Evolutionary conservation across 345 rosid genomes (phyloP).

Genomic region (thale cress (Arabidopsis thaliana)): DNA sequence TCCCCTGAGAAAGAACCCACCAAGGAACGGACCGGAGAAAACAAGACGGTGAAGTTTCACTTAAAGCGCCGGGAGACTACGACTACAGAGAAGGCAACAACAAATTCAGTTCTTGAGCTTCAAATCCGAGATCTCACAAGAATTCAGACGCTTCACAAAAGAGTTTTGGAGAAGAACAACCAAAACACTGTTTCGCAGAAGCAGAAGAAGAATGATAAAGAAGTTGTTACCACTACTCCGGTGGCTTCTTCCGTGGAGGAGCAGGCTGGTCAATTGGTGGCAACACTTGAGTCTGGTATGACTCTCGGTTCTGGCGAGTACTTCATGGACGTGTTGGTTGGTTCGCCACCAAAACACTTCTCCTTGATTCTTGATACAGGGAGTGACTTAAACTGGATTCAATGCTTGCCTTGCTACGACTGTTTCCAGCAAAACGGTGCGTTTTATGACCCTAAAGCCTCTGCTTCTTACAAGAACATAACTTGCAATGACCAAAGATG

Average conservation of each 20-base stretch:
- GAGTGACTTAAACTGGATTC: slow-evolving; percentile 96
- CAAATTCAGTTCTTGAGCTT: slow-evolving; percentile 58
- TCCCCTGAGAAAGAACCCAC: slow-evolving; percentile 43
- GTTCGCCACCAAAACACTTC: slow-evolving; percentile 89
- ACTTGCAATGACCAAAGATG: slow-evolving; percentile 74
- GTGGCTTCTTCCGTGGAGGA: slow-evolving; percentile 5
- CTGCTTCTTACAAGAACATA: slow-evolving; percentile 66
- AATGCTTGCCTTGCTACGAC: slow-evolving; percentile 82
- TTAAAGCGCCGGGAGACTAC: slow-evolving; percentile 56
- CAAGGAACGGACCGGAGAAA: slow-evolving; percentile 20
- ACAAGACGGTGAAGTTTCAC: slow-evolving; percentile 65
- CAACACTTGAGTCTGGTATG: slow-evolving; percentile 85
- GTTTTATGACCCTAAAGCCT: slow-evolving; percentile 68
- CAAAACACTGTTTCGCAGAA: slow-evolving; percentile 58
- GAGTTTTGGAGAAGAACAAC: slow-evolving; percentile 78
- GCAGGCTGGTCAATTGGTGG: slow-evolving; percentile 67
- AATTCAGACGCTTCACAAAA: slow-evolving; percentile 71
- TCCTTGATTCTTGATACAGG: slow-evolving; percentile 96
- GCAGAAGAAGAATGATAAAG: slow-evolving; percentile 30
- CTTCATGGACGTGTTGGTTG: slow-evolving; percentile 90
- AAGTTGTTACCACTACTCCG: slow-evolving; percentile 37
- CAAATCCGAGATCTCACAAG: slow-evolving; percentile 63
- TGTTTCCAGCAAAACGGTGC: slow-evolving; percentile 90
- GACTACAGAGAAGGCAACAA: slow-evolving; percentile 38
- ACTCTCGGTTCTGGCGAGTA: slow-evolving; percentile 89